phyloP scores from a whole-genome alignment of 2,329 filamentous ascomycete species.

The Penicillium paneum region DNA sequence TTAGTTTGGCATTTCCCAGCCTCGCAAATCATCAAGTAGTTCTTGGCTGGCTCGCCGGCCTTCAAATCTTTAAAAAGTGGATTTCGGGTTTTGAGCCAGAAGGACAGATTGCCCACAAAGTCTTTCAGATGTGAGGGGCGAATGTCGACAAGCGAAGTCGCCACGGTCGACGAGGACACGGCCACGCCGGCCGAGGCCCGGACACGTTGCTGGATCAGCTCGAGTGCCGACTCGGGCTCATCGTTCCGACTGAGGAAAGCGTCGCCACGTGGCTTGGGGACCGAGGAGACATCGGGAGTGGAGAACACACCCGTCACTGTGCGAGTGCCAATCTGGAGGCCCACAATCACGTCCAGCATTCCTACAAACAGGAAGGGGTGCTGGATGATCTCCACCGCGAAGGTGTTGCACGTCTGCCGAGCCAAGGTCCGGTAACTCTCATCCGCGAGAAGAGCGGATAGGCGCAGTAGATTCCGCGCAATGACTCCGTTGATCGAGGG shows the following conservation, averaged over 20 bases:
- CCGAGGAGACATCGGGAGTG: constrained; percentile 25
- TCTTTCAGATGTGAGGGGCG: constrained; percentile 34
- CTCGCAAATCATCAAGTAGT: constrained; percentile 41
- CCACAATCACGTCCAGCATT: constrained; percentile 72
- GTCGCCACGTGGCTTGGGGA: constrained; percentile 11
- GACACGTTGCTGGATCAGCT: constrained; percentile 31
- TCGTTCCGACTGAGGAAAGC: constrained; percentile 18
- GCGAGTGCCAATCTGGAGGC: constrained; percentile 66
- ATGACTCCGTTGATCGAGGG: constrained; percentile 86
- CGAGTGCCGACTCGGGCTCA: constrained; percentile 27
- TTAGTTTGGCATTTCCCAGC: constrained; percentile 35
- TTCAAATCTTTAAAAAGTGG: constrained; percentile 38
- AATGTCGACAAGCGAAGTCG: constrained; percentile 38
- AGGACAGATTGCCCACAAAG: constrained; percentile 34
- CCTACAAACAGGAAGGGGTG: constrained; percentile 89
- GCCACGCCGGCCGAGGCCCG: constrained; percentile 34
- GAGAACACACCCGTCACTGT: constrained; percentile 56
- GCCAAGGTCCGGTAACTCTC: constrained; percentile 63
- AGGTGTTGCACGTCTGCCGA: constrained; percentile 73
- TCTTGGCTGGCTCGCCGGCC: constrained; percentile 33
- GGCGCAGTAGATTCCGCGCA: constrained; percentile 81
- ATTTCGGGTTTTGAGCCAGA: constrained; percentile 41
- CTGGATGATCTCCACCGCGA: constrained; percentile 87
- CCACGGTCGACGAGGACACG: constrained; percentile 33
- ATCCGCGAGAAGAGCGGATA: constrained; percentile 67